Conservation (phyloP, 2,329 filamentous ascomycete genomes). For the Calycina herbarum region DNA sequence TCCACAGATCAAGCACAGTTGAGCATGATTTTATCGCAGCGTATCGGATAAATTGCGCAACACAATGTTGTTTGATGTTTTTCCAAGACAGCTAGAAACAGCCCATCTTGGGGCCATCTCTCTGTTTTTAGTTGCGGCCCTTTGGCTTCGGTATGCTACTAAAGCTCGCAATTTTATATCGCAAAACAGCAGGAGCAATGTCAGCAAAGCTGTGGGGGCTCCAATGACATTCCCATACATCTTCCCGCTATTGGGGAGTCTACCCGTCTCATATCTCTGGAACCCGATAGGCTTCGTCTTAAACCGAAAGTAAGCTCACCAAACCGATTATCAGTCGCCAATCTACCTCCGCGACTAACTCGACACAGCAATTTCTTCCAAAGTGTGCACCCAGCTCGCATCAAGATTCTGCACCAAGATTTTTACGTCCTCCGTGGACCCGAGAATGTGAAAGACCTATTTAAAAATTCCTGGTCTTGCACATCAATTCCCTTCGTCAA, state of each 20-base stretch:
- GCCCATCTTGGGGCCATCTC: background rate
- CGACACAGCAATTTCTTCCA: conserved; percentile 4
- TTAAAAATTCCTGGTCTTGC: conserved; percentile 1
- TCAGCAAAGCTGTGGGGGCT: background rate
- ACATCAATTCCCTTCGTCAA: conserved; percentile 3
- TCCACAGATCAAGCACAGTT: no score
- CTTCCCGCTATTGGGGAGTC: background rate
- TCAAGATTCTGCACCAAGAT: background rate
- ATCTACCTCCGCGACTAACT: background rate
- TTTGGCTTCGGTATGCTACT: background rate
- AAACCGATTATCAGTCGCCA: background rate
- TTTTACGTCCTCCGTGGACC: background rate
- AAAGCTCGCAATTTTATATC: background rate
- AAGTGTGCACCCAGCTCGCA: background rate
- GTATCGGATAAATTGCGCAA: background rate
- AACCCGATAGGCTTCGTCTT: background rate
- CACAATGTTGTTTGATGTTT: background rate
- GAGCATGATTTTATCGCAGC: background rate
- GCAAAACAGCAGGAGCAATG: background rate
- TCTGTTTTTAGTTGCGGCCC: background rate
- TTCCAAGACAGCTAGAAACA: background rate
- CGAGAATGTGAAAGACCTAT: background rate
- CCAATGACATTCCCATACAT: conserved; percentile 1
- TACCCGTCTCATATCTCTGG: background rate
- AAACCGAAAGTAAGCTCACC: background rate